Evolutionary conservation across 1,139 yeast species (phyloP).

Genomic region (Sugiyamaella japonica): DNA sequence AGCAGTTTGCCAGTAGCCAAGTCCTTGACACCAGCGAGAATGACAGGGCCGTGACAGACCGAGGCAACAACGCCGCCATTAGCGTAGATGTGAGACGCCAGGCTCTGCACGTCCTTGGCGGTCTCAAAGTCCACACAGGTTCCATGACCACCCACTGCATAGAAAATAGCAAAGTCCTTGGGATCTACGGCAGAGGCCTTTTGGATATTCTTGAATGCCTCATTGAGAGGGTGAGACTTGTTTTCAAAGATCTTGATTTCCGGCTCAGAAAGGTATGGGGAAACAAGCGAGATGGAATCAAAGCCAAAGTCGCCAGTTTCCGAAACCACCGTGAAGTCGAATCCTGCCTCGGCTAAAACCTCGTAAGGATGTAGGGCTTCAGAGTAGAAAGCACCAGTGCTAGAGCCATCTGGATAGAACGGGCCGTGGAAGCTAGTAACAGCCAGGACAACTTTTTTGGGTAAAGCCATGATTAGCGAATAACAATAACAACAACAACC

Average conservation of each 20-base stretch:
- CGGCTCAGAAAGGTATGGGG: slow-evolving; percentile 47
- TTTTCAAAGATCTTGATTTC: slow-evolving; percentile 47
- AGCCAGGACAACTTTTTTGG: slow-evolving; percentile 50
- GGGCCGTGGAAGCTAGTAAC: slow-evolving; percentile 50
- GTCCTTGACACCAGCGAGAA: slow-evolving; percentile 51
- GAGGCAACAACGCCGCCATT: slow-evolving; percentile 59
- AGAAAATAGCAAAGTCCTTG: slow-evolving; percentile 53
- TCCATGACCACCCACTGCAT: slow-evolving; percentile 67
- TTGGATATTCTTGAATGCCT: slow-evolving; percentile 37
- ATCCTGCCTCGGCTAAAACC: slow-evolving; percentile 49
- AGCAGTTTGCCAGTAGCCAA: slow-evolving; percentile 47
- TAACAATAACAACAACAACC: not conserved
- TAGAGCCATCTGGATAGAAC: slow-evolving; percentile 57
- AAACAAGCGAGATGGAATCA: slow-evolving; percentile 53
- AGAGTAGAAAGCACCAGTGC: slow-evolving; percentile 56
- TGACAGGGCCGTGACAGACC: slow-evolving; percentile 67
- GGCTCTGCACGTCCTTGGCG: slow-evolving; percentile 49
- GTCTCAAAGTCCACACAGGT: slow-evolving; percentile 58
- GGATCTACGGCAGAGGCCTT: slow-evolving; percentile 37
- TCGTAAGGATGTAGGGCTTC: slow-evolving; percentile 62
- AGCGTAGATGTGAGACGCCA: slow-evolving; percentile 50
- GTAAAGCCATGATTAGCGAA: slow-evolving; percentile 19
- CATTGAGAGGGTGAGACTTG: slow-evolving; percentile 44
- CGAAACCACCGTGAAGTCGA: slow-evolving; percentile 55
- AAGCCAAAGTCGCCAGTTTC: slow-evolving; percentile 57